Base-by-base conservation (phyloP, 2,329 filamentous ascomycete species). In the Orbilia javanica region DNA sequence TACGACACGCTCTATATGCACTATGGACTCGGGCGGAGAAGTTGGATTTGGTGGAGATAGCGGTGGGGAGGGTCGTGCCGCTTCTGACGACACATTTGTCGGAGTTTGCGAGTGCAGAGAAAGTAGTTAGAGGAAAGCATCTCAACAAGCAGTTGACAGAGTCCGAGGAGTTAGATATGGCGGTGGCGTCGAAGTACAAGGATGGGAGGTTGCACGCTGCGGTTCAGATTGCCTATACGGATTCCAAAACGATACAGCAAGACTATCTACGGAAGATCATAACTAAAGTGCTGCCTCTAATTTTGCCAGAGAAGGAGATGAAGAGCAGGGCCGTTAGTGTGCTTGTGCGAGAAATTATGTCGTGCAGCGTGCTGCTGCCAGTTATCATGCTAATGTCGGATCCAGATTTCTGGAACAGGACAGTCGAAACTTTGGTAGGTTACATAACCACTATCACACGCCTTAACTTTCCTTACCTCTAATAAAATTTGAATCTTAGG, bases 371-470 rank as follows among this genome's bases (percentile, higher is more conserved):
- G 44, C 86, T 99, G 42, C 90, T 90, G 48, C 96, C 96, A 0
- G 86, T 96, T 22, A 87, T 97, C 83, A 90, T 91, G 81, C 86
- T 94, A 79, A 86, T 99, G 18, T 89, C 93, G 4, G 95, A 99
- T 81, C 94, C 96, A 0, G 96, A 99, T 85, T 97, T 92, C 7
- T 99, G 95, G 95, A 98, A 99, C 82, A 94, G 97, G 84, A 85
- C 97, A 76, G 93, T 98, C 88, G 95, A 98, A 84, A 94, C 91
- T 70, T 93, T 92, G 84, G 90, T 84, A 80, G 82, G 84, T 79
- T 80, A 48, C 20, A 18, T n/a, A 6, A 29, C 13, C 2, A 13
- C 25, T 20, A 4, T 46, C n/a, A 27, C 55, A n/a, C 7, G 8
- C 34, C 13, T 39, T 39, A 2, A 5, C 18, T 29, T 22, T 1